Evolutionary conservation across 1,284 basidiomycete species (phyloP).

Genomic region (Uromyces viciae-fabae): DNA sequence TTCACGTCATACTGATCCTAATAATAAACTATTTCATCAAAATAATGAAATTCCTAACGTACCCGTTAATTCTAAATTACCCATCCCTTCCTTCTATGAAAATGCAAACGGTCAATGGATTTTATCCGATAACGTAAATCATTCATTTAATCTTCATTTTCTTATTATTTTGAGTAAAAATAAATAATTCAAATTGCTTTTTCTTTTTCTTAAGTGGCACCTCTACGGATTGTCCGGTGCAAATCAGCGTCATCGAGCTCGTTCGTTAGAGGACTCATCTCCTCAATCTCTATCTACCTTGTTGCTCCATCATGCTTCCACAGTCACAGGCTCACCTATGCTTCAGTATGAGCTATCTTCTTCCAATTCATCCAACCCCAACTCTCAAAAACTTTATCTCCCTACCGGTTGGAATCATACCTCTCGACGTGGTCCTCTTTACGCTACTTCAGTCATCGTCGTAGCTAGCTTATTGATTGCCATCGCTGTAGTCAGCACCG

Average conservation of each 20-base stretch:
- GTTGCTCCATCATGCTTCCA: slow-evolving; percentile 25
- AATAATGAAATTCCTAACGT: too few species aligned
- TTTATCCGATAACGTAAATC: slow-evolving; percentile 36
- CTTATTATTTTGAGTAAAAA: not conserved
- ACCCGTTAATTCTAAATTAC: slow-evolving; percentile 6
- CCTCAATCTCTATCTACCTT: not conserved
- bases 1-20: too few species aligned
- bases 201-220: slow-evolving; percentile 11
- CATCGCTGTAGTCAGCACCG: slow-evolving; percentile 17
- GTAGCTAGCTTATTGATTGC: slow-evolving; percentile 34
- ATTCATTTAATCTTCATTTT: not conserved
- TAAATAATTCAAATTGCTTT: too few species aligned
- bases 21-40: too few species aligned
- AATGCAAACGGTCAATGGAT: slow-evolving; percentile 29
- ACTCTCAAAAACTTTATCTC: slow-evolving; percentile 32
- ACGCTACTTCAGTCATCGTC: slow-evolving; percentile 34
- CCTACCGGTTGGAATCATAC: slow-evolving; percentile 46
- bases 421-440: slow-evolving; percentile 32
- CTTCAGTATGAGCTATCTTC: slow-evolving; percentile 4
- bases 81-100: slow-evolving; percentile 29
- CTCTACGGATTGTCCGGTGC: slow-evolving; percentile 31
- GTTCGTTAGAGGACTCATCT: not conserved
- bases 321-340: not conserved
- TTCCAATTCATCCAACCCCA: not conserved
- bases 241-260: slow-evolving; percentile 26